Evolutionary conservation across 192 early-diverging fungal species (phyloP), one percentile per base, ranked within the genome.

Genomic region (Allomyces macrogynus): DNA sequence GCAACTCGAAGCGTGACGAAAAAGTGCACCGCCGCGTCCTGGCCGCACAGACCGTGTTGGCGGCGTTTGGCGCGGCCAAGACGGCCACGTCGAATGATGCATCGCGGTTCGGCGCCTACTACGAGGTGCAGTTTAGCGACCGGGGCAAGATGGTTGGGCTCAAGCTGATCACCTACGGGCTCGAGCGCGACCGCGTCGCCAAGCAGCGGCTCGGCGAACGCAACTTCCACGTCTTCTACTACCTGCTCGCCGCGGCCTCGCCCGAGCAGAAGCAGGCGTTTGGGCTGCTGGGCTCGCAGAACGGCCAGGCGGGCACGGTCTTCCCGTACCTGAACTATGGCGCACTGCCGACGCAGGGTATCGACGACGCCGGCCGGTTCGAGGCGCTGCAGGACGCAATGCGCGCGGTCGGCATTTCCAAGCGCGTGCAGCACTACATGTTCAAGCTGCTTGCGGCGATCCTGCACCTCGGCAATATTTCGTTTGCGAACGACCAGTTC

Each of bases 71-170:
- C 57, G 87, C 91, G 63, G 89, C 90, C 49, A 83, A 84, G 68
- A 90, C 90, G 5, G 66, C 75, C 57, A 69, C 73, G 60, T 88
- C 89, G 72, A 70, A 77, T 63, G 87, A 91, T 72, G 89, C 90
- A 8, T 92, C 91, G 24, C 82, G 89, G 43, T 88, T 79, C 54
- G 86, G 87, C n/a, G 76, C 88, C 62, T 94, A 86, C 77, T 82
- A 89, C 26, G 90, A 95, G 75, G 78, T 90, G 67, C 93, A 98
- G 79, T 98, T 89, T 73, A 87, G 86, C 68, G 85, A 86, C 25
- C 73, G 84, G 23, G 91, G 93, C 32, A 82, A 85, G 24, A 78
- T 98, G 65, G 72, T 89, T 12, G 95, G 93, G 43, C 70, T 82
- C 43, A 92, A 95, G 73, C 67, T 84, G 11, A 71, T 91, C 12